These are phyloP conservation scores for Flammula alnicola DNA, from an alignment of 1,284 basidiomycete species.

Conservation along the genomic window DNA sequence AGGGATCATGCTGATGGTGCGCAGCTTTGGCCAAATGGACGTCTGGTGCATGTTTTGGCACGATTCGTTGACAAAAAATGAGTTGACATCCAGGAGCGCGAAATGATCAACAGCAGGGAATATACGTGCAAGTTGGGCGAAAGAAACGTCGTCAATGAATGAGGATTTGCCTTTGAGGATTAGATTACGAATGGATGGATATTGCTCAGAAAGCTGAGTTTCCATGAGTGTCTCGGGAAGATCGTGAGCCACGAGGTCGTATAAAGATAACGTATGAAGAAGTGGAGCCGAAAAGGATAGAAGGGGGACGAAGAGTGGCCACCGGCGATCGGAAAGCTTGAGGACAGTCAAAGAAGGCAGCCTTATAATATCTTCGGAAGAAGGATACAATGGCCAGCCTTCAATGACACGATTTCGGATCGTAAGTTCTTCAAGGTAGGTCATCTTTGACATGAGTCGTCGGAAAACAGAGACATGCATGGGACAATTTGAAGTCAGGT, in stretches of 20 bases:
- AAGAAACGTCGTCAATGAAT: conserved; percentile 20
- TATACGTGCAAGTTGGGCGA: conserved; percentile 21
- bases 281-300: conserved; percentile 23
- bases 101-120: conserved; percentile 22
- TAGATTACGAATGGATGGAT: conserved; percentile 22
- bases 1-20: conserved; percentile 24
- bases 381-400: conserved; percentile 23
- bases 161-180: conserved; percentile 21
- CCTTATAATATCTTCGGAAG: conserved; percentile 16
- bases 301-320: conserved; percentile 25
- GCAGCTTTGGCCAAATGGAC: conserved; percentile 22
- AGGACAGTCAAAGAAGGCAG: conserved; percentile 22
- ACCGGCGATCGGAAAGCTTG: conserved; percentile 24
- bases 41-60: conserved; percentile 20
- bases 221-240: conserved; percentile 20
- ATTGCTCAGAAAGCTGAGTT: conserved; percentile 15
- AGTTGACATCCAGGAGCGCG: conserved; percentile 18
- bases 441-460: conserved; percentile 21
- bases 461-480: conserved; percentile 19
- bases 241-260: conserved; percentile 25
- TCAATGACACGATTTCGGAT: conserved; percentile 23
- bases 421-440: conserved; percentile 21
- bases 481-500: conserved; percentile 20
- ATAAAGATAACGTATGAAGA: conserved; percentile 21
- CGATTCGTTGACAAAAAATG: conserved; percentile 19